phyloP scores from a whole-genome alignment of 2,329 filamentous ascomycete genomes.

The Paraphoma chrysanthemicola region DNA sequence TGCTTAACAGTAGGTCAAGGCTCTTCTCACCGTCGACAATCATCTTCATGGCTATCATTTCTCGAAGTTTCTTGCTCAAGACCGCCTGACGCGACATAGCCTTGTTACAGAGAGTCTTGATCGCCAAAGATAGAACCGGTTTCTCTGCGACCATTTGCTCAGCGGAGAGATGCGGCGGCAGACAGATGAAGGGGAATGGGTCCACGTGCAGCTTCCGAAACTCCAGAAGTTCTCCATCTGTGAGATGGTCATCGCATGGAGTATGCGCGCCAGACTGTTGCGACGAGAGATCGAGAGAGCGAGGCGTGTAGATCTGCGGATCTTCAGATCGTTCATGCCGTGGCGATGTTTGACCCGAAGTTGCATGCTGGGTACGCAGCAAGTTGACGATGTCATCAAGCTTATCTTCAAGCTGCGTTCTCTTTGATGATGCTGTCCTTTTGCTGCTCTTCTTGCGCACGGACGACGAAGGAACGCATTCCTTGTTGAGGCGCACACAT shows the following conservation, averaged over 20 bases:
- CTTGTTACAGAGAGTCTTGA: constrained; percentile 25
- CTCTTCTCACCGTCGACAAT: constrained; percentile 32
- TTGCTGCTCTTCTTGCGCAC: constrained; percentile 14
- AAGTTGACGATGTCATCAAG: constrained; percentile 38
- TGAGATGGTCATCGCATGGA: constrained; percentile 6
- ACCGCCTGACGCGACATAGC: constrained; percentile 14
- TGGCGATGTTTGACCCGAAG: not conserved
- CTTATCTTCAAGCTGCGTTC: constrained; percentile 37
- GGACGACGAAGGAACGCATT: constrained; percentile 15
- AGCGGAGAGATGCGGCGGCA: constrained; percentile 10
- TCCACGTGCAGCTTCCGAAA: constrained; percentile 17
- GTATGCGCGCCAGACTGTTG: not conserved
- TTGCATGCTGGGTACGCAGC: constrained; percentile 25
- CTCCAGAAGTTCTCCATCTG: constrained; percentile 9
- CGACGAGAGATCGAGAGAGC: constrained; percentile 7
- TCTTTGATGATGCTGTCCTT: constrained; percentile 6
- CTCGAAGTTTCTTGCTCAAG: constrained; percentile 22
- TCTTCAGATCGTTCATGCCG: constrained; percentile 2
- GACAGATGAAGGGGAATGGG: constrained; percentile 20
- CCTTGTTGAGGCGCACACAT: constrained; percentile 23
- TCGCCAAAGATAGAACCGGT: constrained; percentile 19
- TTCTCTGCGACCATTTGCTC: constrained; percentile 11
- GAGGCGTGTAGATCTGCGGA: constrained; percentile 10
- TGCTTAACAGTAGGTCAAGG: constrained; percentile 39
- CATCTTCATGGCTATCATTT: constrained; percentile 22